Evolutionary conservation across 345 rosid genomes (phyloP).

Genomic region (Mangifera indica): DNA sequence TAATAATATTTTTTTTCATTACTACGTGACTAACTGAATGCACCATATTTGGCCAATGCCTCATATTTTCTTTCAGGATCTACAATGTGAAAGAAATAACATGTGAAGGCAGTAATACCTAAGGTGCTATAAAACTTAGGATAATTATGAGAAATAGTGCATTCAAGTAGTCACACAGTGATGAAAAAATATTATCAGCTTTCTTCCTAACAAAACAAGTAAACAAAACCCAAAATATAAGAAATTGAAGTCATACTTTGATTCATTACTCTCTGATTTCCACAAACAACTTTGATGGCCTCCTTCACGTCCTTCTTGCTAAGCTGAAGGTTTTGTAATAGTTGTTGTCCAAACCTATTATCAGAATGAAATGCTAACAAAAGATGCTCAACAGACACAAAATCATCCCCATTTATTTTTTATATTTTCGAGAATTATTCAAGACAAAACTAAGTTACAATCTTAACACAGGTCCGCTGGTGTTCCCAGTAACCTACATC

Average conservation of each 20-base stretch:
- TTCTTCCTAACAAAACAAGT: no score
- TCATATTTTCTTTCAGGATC: slow-evolving; percentile 89
- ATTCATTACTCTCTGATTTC: slow-evolving; percentile 87
- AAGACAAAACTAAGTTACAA: slow-evolving; percentile 48
- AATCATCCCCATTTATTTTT: slow-evolving; percentile 79
- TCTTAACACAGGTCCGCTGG: slow-evolving; percentile 67
- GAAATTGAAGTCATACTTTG: slow-evolving; percentile 47
- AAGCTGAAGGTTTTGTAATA: slow-evolving; percentile 55
- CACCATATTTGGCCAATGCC: slow-evolving; percentile 83
- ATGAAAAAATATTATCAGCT: not conserved
- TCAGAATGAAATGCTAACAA: slow-evolving; percentile 68
- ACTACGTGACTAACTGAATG: no score
- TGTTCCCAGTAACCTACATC: slow-evolving; percentile 60
- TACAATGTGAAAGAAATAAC: slow-evolving; percentile 26
- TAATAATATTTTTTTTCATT: no score
- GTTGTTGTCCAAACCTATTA: slow-evolving; percentile 67
- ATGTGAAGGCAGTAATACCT: not conserved
- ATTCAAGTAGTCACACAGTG: not conserved
- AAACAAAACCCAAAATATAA: slow-evolving; percentile 17
- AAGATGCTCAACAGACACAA: slow-evolving; percentile 78
- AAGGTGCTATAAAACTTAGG: not conserved
- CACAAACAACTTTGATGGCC: slow-evolving; percentile 66
- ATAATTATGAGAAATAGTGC: no score
- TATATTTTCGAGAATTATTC: slow-evolving; percentile 57
- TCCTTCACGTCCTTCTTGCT: slow-evolving; percentile 62